Evolutionary conservation across 2,329 filamentous ascomycete genomes (phyloP).

Genomic region (Talaromyces sp.): DNA sequence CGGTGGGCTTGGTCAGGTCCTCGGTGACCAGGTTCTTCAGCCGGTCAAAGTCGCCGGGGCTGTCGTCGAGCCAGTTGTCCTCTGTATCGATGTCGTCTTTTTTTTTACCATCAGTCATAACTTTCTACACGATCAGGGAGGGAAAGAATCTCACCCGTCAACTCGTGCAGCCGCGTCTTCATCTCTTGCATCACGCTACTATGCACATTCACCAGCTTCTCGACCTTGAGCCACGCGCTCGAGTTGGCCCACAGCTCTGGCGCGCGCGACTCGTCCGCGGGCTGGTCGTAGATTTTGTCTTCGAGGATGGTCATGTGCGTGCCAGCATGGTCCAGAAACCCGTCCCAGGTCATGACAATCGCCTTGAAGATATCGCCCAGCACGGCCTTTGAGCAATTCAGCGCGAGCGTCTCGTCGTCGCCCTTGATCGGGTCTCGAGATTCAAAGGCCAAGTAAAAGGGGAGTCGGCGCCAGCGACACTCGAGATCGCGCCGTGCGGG

Average conservation of each 20-base stretch:
- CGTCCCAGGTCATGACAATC: conserved; percentile 42
- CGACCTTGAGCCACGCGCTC: conserved; percentile 48
- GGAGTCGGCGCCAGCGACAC: conserved; percentile 49
- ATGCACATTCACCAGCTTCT: conserved; percentile 50
- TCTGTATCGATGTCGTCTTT: conserved; percentile 22
- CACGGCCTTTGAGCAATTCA: conserved; percentile 49
- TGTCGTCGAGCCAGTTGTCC: conserved; percentile 38
- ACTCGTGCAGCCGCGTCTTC: conserved; percentile 38
- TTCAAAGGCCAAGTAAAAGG: conserved; percentile 46
- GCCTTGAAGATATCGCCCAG: conserved; percentile 48
- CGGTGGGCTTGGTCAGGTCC: conserved; percentile 48
- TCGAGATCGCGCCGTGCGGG: conserved; percentile 48
- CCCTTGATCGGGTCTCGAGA: conserved; percentile 31
- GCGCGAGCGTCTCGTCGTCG: conserved; percentile 39
- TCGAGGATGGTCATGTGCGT: conserved; percentile 49
- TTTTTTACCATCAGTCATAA: not conserved
- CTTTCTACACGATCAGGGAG: no score
- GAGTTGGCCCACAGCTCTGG: conserved; percentile 51
- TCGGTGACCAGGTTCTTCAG: conserved; percentile 46
- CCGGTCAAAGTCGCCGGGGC: conserved; percentile 41
- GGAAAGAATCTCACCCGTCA: conserved; percentile 26
- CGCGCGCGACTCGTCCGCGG: conserved; percentile 49
- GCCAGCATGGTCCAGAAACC: conserved; percentile 41
- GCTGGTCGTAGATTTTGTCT: conserved; percentile 51
- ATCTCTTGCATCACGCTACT: conserved; percentile 45